Conservation (phyloP, 140 eudicot genomes). For the Senecio squalidus region DNA sequence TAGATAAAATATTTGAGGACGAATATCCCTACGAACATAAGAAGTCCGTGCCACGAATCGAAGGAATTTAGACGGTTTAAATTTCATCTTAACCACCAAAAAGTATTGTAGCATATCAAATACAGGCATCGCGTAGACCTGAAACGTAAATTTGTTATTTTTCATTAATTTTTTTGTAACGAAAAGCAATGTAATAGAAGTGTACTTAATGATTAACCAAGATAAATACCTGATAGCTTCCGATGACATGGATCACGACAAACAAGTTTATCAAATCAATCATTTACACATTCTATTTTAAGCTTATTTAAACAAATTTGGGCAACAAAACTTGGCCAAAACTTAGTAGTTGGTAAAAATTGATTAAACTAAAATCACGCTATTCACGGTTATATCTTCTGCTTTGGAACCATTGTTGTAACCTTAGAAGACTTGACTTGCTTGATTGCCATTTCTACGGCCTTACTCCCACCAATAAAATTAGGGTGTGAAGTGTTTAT, state of each 20-base stretch:
- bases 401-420: too few species aligned
- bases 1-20: background rate
- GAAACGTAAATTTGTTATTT: background rate
- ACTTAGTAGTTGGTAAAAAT: too few species aligned
- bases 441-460: too few species aligned
- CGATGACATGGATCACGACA: conserved; percentile 58
- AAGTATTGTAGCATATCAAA: conserved; percentile 48
- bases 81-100: conserved; percentile 34
- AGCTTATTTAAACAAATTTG: too few species aligned
- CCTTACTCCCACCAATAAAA: too few species aligned
- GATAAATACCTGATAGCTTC: conserved; percentile 58
- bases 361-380: too few species aligned
- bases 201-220: conserved; percentile 1
- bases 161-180: background rate
- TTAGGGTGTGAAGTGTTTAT: too few species aligned
- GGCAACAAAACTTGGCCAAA: too few species aligned
- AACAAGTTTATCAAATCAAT: conserved; percentile 40
- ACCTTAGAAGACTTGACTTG: too few species aligned
- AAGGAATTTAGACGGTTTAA: conserved; percentile 32
- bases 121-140: conserved; percentile 59
- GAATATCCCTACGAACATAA: conserved; percentile 44
- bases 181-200: background rate
- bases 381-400: too few species aligned
- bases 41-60: conserved; percentile 35
- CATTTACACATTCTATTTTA: too few species aligned